Evolutionary conservation across 202 grass and related monocot species (phyloP), one percentile per base, ranked within the genome.

Genomic region (Digitaria exilis): DNA sequence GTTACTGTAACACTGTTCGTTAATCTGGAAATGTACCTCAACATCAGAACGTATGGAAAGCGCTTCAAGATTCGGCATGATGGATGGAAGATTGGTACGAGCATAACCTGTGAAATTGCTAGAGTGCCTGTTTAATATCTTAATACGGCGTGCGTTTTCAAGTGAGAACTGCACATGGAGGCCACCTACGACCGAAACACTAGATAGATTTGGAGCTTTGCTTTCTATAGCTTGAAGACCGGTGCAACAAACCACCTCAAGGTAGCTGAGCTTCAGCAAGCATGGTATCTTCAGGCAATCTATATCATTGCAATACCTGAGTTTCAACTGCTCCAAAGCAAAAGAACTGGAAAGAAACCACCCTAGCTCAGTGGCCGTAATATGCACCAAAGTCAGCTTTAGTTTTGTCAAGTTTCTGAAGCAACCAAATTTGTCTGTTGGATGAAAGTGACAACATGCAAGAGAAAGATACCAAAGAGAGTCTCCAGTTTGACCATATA

Each of bases 11-110:
- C 8, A 68, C 10, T 29, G 32, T 15, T 16, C 10, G 26, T 16
- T 16, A 16, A n/a, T 26, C 39, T 44, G 41, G 12, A 60, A 10
- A 16, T 43, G 42, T 45, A 68, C 39, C 41, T 45, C 66, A 16
- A 6, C 22, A 0, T 45, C 0, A 45, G 66, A 69, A 14, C 0
- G 11, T 45, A 69, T 46, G 37, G 37, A 25, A 42, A 67, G 64
- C 41, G 64, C 64, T 67, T 67, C 64, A 24, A 67, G 64, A 67
- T 42, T 67, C 12, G 64, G 64, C 64, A 67, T 67, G 64, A 12
- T 18, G 9, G 35, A 67, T 42, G 64, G 64, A 42, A 67, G 64
- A 39, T 67, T 19, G 21, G 34, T n/a, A 42, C 35, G 48, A 50
- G 48, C 48, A 50, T 50, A 67, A 42, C 41, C 41, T 34, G 35